phyloP scores from a whole-genome alignment of 371 early-diverging fungal genomes.

The Gilbertella persicaria region DNA sequence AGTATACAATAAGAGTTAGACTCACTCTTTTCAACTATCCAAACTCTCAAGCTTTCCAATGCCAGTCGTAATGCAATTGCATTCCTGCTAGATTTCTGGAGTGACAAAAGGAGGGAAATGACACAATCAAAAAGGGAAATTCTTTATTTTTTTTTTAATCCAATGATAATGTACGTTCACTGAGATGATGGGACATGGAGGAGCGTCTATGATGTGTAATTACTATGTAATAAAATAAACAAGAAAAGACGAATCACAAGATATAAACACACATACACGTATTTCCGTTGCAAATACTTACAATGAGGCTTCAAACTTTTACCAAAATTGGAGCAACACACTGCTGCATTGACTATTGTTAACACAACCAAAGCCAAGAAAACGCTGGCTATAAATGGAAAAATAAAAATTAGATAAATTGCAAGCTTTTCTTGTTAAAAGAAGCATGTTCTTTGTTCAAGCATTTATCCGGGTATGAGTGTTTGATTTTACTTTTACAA shows the following conservation, averaged over 20 bases:
- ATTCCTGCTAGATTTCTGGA: conserved; percentile 14
- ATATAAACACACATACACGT: background rate
- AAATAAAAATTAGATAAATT: too few relatives aligned
- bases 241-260: background rate
- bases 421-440: too few relatives aligned
- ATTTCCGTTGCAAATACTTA: background rate
- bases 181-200: conserved; percentile 4
- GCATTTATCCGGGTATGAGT: too few relatives aligned
- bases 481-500: too few relatives aligned
- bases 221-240: conserved; percentile 2
- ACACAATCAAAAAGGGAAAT: too few relatives aligned
- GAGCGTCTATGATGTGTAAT: conserved; percentile 5
- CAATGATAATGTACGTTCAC: conserved; percentile 8
- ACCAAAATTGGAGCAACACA: conserved; percentile 7
- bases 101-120: too few relatives aligned
- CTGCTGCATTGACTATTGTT: background rate
- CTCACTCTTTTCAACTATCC: conserved; percentile 7
- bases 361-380: too few relatives aligned
- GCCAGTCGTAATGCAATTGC: conserved; percentile 6
- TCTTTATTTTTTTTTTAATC: conserved; percentile 1
- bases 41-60: conserved; percentile 14
- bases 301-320: conserved; percentile 7
- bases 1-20: conserved; percentile 8
- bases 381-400: too few relatives aligned
- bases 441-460: too few relatives aligned